Percentiles rank a stretch among this genome's conserved stretches.
Conservation (phyloP, 2,329 filamentous ascomycete genomes). For the Podosphaera fusca region DNA sequence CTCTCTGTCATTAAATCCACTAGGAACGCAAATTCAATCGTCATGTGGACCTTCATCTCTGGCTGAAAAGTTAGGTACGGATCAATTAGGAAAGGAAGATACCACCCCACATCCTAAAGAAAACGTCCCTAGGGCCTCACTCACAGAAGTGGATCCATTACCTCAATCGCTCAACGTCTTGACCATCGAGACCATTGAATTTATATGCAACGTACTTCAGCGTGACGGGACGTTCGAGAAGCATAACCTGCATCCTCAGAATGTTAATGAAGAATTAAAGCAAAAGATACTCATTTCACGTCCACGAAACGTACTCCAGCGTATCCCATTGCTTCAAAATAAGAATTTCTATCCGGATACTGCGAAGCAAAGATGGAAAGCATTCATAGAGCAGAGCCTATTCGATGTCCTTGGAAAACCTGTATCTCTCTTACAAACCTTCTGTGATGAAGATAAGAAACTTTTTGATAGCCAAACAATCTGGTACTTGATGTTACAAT, state of each 20-base stretch:
- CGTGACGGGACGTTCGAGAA: constrained; percentile 30
- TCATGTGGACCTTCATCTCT: too few species aligned
- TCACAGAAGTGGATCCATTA: constrained; percentile 10
- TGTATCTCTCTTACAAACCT: constrained; percentile 29
- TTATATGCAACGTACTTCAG: constrained; percentile 36
- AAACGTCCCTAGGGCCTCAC: not conserved
- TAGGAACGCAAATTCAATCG: too few species aligned
- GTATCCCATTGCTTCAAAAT: not conserved
- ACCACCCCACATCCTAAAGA: too few species aligned
- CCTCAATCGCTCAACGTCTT: constrained; percentile 34
- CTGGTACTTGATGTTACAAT: constrained; percentile 38
- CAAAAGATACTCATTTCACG: constrained; percentile 2
- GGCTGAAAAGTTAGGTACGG: too few species aligned
- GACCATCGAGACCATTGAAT: constrained; percentile 31
- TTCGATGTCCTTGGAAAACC: constrained; percentile 40
- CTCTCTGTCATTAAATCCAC: too few species aligned
- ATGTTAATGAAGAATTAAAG: constrained; percentile 5
- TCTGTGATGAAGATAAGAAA: constrained; percentile 25
- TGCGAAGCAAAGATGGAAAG: constrained; percentile 24
- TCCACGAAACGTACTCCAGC: not conserved
- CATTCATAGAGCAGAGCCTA: constrained; percentile 39
- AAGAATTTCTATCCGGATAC: constrained; percentile 1
- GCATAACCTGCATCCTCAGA: constrained; percentile 21
- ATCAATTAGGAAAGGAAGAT: too few species aligned
- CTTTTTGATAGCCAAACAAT: constrained; percentile 36